Evolutionary conservation across 2,329 filamentous ascomycete species (phyloP), one percentile per base, ranked within the genome.

Genomic region (Thielaviopsis ethacetica): DNA sequence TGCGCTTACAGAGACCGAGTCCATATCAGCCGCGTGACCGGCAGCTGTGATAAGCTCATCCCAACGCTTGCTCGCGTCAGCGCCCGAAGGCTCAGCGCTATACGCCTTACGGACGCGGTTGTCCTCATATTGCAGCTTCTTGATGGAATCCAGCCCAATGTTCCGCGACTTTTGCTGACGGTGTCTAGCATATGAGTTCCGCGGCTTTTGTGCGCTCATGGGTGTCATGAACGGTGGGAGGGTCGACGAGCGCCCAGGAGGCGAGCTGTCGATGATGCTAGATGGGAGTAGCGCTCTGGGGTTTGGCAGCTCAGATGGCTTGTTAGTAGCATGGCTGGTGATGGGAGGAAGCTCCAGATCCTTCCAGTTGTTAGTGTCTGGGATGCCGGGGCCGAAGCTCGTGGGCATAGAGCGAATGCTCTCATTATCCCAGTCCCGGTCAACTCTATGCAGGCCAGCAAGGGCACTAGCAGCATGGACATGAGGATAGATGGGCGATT

Each of bases 1-100:
- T 19, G 22, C 53, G 77, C 84, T 77, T 80, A 94, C 88, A 67
- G 88, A 88, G 69, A 88, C 94, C 68, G 91, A 81, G 71, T 95
- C 91, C 68, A 91, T 90, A 69, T 95, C 89, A 67, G 91, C 90
- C 58, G 79, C 72, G 59, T 74, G 71, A 62, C 73, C 72, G 44
- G 88, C 91, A 57, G 91, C 91, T 71, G 96, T 91, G 64, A 97
- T 94, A 62, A 97, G 77, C 70, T 97, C 91, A 71, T 95, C 89
- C 93, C 91, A 97, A 66, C 91, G 80, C 73, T 93, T 95, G 64
- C 88, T 90, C 71, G 87, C 86, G 61, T 86, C 85, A 21, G 81
- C 83, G n/a, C 19, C 49, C 59, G 85, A 81, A 24, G 91, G 90
- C 71, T 96, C 91, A 50, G 88, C 88, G 17, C 89, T 95, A 64